Evolutionary conservation across 2,329 filamentous ascomycete species (phyloP), one percentile per base, ranked within the genome.

Genomic region (Pseudogymnoascus sp.): DNA sequence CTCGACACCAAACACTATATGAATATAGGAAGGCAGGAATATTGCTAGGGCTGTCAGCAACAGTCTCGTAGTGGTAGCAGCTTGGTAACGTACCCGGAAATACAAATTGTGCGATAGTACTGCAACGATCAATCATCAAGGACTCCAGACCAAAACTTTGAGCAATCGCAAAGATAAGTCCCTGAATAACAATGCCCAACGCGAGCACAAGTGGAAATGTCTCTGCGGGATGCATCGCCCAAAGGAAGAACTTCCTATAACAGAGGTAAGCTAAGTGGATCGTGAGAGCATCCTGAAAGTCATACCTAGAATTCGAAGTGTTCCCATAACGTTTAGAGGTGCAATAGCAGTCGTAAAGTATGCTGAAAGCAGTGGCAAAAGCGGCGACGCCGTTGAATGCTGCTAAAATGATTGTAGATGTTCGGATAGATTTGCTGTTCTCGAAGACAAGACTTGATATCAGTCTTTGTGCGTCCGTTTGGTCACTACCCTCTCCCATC

Each of bases 11-110:
- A 90, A 89, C 14, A 88, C 78, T 18, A 89, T 70, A 67, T 89
- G 86, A 33, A 86, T 80, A 66, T 82, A 88, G 25, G 86, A 86
- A 7, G 85, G 80, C 61, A 89, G 79, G 69, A 90, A 89, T 37
- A 89, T 78, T 6, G 84, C 87, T 88, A 63, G 8, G 69, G 77
- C n/a, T 11, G 62, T 74, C 62, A 74, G 72, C 60, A 42, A 35
- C 11, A 16, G 23, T 33, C 37, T 56, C 10, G 38, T 40, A 10
- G n/a, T 14, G 25, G n/a, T 14, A 18, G 42, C 23, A 18, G n/a
- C n/a, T 14, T 42, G 35, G 16, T 4, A 16, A 71, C 71, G 63
- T 76, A 86, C 84, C 82, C 70, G 84, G 83, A 67, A 85, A 78
- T 80, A 85, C 81, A 35, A 84, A 74, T 68, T 85, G 81, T 5